Conservation (phyloP, 805 yeast species). For the Candida takata region DNA sequence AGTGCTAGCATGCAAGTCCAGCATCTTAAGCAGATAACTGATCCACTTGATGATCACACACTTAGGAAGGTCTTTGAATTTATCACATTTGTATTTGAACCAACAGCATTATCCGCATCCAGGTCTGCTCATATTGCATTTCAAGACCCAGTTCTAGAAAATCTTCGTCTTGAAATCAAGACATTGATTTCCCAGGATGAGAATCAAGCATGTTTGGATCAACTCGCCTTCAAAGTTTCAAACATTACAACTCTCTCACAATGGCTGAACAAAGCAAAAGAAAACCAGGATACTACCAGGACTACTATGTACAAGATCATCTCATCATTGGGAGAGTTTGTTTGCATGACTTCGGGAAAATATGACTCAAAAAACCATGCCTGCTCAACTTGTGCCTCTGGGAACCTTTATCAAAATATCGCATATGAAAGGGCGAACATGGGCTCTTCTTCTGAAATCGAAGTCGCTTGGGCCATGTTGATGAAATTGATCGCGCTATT, state of each 20-base stretch:
- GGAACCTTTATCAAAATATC: conserved; percentile 8
- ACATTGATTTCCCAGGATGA: background rate
- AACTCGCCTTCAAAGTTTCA: background rate
- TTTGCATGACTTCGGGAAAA: conserved; percentile 30
- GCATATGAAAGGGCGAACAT: conserved; percentile 27
- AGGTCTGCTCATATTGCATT: conserved; percentile 8
- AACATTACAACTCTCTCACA: conserved; percentile 1
- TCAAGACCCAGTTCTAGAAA: conserved; percentile 13
- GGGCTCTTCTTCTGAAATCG: background rate
- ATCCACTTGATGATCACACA: conserved; percentile 2
- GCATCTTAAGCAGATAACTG: conserved; percentile 1
- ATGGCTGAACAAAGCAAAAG: conserved; percentile 6
- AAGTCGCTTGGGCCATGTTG: background rate
- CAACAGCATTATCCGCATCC: conserved; percentile 1
- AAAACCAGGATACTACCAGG: background rate
- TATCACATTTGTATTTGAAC: conserved; percentile 6
- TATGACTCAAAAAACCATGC: conserved; percentile 14
- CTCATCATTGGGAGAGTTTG: conserved; percentile 31
- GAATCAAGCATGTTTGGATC: background rate
- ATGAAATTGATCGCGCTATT: background rate
- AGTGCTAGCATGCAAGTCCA: conserved; percentile 7
- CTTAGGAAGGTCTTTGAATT: conserved; percentile 10
- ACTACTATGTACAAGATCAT: conserved; percentile 21
- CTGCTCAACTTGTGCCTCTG: conserved; percentile 13
- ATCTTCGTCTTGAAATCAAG: conserved; percentile 10